A percentile compares a stretch with the other conserved stretches of the same genome.
Conservation (phyloP, 2,329 filamentous ascomycete species). For the Diaporthe vexans region DNA sequence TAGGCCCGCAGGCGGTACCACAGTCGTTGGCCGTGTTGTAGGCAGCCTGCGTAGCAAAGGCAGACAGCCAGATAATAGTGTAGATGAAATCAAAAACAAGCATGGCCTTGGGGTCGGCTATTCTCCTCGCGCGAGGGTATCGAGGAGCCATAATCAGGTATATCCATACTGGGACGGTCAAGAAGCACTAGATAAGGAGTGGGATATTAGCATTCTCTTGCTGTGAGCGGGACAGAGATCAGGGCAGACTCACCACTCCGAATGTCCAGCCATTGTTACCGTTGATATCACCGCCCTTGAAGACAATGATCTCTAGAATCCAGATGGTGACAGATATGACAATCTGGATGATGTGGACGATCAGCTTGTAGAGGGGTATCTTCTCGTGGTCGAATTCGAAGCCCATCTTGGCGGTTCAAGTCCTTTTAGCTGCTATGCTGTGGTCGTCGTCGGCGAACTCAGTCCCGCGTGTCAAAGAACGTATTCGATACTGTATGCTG, state of each 20-base stretch:
- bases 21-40: slow-evolving; percentile 72
- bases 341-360: slow-evolving; percentile 69
- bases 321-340: slow-evolving; percentile 69
- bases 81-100: slow-evolving; percentile 70
- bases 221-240: not conserved
- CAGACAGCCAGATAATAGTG: slow-evolving; percentile 75
- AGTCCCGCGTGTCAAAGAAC: not conserved
- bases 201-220: slow-evolving; percentile 9
- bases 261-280: slow-evolving; percentile 75
- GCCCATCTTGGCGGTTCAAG: slow-evolving; percentile 50
- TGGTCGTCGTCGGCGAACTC: not conserved
- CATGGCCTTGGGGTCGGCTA: slow-evolving; percentile 75
- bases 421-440: not conserved
- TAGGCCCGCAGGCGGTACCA: slow-evolving; percentile 69
- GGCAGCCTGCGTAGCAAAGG: slow-evolving; percentile 74
- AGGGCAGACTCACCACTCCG: slow-evolving; percentile 65
- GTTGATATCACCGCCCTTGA: slow-evolving; percentile 64
- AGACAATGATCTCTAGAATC: slow-evolving; percentile 72
- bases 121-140: slow-evolving; percentile 71
- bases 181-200: slow-evolving; percentile 67
- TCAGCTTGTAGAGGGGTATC: slow-evolving; percentile 69
- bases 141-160: slow-evolving; percentile 76
- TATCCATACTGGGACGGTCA: slow-evolving; percentile 74
- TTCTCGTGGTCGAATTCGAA: slow-evolving; percentile 68
- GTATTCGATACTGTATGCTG: slow-evolving; percentile 5